Evolutionary conservation across 768 basidiomycete genomes (phyloP).

Genomic region (Russula ochroleuca): DNA sequence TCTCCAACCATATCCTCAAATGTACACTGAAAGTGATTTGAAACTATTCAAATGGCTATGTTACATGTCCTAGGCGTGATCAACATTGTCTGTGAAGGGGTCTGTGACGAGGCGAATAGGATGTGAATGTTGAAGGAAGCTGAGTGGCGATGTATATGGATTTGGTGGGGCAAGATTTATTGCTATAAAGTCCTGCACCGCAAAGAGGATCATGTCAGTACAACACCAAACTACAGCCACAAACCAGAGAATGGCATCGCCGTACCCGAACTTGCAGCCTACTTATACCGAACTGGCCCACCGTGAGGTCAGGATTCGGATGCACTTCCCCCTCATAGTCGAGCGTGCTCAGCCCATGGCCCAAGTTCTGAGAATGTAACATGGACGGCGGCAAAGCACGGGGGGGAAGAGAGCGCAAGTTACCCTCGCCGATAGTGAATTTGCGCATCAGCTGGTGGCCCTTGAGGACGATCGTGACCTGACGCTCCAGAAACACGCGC

Average conservation of each 20-base stretch:
- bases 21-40: not conserved
- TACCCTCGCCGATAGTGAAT: slow-evolving; percentile 46
- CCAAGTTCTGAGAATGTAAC: slow-evolving; percentile 25
- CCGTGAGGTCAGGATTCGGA: slow-evolving; percentile 37
- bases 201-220: not conserved
- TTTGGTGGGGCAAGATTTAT: slow-evolving; percentile 42
- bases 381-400: slow-evolving; percentile 30
- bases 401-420: slow-evolving; percentile 45
- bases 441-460: slow-evolving; percentile 40
- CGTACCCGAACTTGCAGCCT: slow-evolving; percentile 50
- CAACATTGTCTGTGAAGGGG: slow-evolving; percentile 31
- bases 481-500: slow-evolving; percentile 52
- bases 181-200: slow-evolving; percentile 55
- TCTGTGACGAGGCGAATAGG: slow-evolving; percentile 60
- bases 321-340: slow-evolving; percentile 60
- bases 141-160: slow-evolving; percentile 37
- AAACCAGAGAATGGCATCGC: not conserved
- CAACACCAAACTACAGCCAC: not conserved
- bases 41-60: not conserved
- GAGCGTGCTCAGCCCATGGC: slow-evolving; percentile 39
- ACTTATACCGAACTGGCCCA: slow-evolving; percentile 46
- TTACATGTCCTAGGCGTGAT: not conserved
- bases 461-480: slow-evolving; percentile 39
- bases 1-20: not conserved
- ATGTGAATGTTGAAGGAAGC: slow-evolving; percentile 41